Base-by-base conservation (phyloP, 352 stramenopile genomes). In the Aphanomyces euteiches region DNA sequence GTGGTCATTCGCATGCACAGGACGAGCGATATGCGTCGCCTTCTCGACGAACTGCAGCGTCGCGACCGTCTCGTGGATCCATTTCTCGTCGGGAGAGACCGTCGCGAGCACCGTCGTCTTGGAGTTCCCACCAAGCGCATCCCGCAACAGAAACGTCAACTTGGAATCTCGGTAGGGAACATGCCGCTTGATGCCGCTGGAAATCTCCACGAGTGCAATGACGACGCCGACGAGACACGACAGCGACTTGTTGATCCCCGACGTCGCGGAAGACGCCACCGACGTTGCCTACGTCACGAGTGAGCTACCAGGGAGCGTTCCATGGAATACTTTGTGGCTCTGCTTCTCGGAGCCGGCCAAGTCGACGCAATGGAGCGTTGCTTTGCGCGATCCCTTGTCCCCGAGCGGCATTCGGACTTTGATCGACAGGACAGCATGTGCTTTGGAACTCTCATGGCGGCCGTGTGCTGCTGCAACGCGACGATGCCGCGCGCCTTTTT, bases 371-470 rank as follows among this genome's bases (percentile, higher is more conserved):
- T 93, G 84, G 58, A 95, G 66, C 70, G 98, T 85, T 45, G 40
- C 73, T n/a, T 47, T 8, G 7, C 67, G 2, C 19, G 34, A 79
- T 81, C 41, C 37, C 28, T 7, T 12, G 28, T 39, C 54, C 28
- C 54, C 37, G 7, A 76, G 69, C 13, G 67, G 74, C 41, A 76
- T 75, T 2, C 68, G 80, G 45, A 99, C 64, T 58, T 92, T 90
- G 36, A 99, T 82, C 10, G 94, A 98, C 72, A 99, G 99, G 21
- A 99, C 96, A 7, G 95, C 94, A 73, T 99, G 96, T 0, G 90
- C 98, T 10, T 96, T 84, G 67, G 92, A 98, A 43, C 88, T 98
- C 68, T 95, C 94, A 34, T 87, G 77, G 78, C 99, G 99, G 96
- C 99, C 99, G 37, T 98, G 81, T 0, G 97, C 99, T 1, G 91